These are phyloP conservation scores for Clathrus columnatus DNA, from an alignment of 768 basidiomycete species.

Conservation along the genomic window DNA sequence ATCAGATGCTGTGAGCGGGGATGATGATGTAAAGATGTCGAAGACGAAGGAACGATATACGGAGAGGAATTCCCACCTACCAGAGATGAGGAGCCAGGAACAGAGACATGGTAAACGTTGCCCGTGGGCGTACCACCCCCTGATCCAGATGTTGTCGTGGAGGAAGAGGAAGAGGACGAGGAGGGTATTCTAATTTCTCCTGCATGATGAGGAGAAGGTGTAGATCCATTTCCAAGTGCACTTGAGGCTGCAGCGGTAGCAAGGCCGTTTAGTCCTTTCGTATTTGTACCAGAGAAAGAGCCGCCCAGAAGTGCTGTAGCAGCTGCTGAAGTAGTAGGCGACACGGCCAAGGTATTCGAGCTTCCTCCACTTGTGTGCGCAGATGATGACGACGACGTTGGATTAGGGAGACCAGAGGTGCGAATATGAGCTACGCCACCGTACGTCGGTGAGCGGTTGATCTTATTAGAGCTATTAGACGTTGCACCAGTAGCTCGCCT, in stretches of 20 bases:
- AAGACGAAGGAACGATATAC: neutral
- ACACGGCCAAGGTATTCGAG: neutral
- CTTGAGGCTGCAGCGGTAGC: neutral
- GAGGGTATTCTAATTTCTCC: neutral
- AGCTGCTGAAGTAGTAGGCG: neutral
- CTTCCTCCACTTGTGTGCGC: neutral
- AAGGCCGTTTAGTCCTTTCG: neutral
- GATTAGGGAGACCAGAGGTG: neutral
- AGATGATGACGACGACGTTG: too few species aligned
- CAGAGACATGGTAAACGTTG: too few species aligned
- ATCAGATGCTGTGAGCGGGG: neutral
- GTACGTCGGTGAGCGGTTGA: neutral
- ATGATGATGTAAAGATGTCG: neutral
- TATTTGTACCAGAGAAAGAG: neutral
- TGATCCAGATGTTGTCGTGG: neutral
- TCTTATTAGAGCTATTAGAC: neutral
- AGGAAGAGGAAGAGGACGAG: neutral
- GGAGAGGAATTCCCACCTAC: neutral
- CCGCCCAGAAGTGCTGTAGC: neutral
- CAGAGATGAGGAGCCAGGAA: too few species aligned
- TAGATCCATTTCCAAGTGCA: neutral
- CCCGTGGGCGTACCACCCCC: neutral
- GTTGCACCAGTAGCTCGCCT: neutral
- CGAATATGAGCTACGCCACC: neutral
- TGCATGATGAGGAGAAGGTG: neutral